Percentiles rank a stretch among this genome's conserved stretches.
Conservation (phyloP, 2,329 filamentous ascomycete genomes). For the Cordyceps tenuipes region DNA sequence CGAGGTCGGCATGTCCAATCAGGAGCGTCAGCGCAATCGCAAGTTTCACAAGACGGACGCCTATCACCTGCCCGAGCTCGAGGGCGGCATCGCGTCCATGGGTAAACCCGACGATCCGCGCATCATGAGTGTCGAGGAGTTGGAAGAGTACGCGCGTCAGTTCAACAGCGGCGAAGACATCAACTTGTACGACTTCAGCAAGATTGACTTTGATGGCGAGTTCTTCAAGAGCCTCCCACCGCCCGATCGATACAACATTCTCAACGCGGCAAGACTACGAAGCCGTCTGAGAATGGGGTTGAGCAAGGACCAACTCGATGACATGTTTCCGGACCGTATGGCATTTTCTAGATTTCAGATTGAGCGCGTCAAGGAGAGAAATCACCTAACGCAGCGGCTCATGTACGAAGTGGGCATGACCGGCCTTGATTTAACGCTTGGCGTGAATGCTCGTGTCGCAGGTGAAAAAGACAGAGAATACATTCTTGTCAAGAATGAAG, state of each 20-base stretch:
- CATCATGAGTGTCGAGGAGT: conserved; percentile 90
- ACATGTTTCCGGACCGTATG: conserved; percentile 97
- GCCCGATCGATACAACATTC: conserved; percentile 89
- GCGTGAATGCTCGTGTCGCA: conserved; percentile 59
- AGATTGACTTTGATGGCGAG: conserved; percentile 93
- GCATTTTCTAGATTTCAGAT: conserved; percentile 96
- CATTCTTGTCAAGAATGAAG: conserved; percentile 90
- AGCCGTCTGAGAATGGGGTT: conserved; percentile 91
- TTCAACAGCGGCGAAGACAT: conserved; percentile 91
- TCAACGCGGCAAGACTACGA: conserved; percentile 84
- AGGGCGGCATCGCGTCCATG: conserved; percentile 74
- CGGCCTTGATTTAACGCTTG: conserved; percentile 61
- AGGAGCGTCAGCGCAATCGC: conserved; percentile 65
- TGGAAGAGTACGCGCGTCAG: conserved; percentile 88
- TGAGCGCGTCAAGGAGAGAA: conserved; percentile 83
- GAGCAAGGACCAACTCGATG: conserved; percentile 90
- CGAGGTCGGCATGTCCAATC: conserved; percentile 72
- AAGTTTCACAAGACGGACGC: conserved; percentile 87
- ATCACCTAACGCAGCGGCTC: conserved; percentile 85
- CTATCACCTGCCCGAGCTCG: conserved; percentile 86
- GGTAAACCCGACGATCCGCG: conserved; percentile 84
- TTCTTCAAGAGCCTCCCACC: conserved; percentile 90
- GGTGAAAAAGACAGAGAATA: conserved; percentile 90
- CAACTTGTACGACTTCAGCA: conserved; percentile 88
- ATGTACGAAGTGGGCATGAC: conserved; percentile 94